phyloP scores from a whole-genome alignment of 371 early-diverging fungal species.

The Capillidium heterosporum region DNA sequence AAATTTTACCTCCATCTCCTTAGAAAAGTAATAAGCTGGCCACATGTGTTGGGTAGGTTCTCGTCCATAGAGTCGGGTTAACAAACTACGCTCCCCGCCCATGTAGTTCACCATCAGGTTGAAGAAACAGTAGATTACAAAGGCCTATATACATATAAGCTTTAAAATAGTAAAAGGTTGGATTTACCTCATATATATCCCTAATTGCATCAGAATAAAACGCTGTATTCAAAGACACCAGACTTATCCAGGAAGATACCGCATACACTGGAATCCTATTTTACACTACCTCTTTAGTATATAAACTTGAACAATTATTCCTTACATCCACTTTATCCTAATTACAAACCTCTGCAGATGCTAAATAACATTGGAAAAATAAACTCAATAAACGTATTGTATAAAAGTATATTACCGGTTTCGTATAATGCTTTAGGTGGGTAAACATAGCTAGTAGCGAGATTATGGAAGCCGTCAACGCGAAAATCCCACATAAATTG shows the following conservation, averaged over 20 bases:
- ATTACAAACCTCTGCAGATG: slow-evolving; percentile 71
- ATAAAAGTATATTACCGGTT: slow-evolving; percentile 38
- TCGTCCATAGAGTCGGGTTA: slow-evolving; percentile 54
- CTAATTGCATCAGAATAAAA: slow-evolving; percentile 83
- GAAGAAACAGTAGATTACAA: slow-evolving; percentile 92
- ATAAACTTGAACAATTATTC: not conserved
- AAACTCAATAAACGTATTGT: not conserved
- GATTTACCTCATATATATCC: slow-evolving; percentile 72
- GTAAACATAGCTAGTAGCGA: slow-evolving; percentile 55
- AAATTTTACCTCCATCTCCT: slow-evolving; percentile 45
- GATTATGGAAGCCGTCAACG: slow-evolving; percentile 38
- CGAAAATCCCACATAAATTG: slow-evolving; percentile 30
- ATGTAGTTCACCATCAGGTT: slow-evolving; percentile 70
- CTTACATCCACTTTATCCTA: slow-evolving; percentile 75
- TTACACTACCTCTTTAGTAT: not conserved
- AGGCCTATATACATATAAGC: slow-evolving; percentile 30
- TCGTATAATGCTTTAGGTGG: slow-evolving; percentile 79
- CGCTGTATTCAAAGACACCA: slow-evolving; percentile 51
- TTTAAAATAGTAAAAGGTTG: not conserved
- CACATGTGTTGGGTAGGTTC: slow-evolving; percentile 63
- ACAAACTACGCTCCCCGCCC: slow-evolving; percentile 78
- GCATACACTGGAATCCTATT: slow-evolving; percentile 83
- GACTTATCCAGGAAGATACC: slow-evolving; percentile 59
- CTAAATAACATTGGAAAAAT: slow-evolving; percentile 12
- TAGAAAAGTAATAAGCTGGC: slow-evolving; percentile 57